Evolutionary conservation across 2,329 filamentous ascomycete species (phyloP).

Genomic region (Penicillium concentricum): DNA sequence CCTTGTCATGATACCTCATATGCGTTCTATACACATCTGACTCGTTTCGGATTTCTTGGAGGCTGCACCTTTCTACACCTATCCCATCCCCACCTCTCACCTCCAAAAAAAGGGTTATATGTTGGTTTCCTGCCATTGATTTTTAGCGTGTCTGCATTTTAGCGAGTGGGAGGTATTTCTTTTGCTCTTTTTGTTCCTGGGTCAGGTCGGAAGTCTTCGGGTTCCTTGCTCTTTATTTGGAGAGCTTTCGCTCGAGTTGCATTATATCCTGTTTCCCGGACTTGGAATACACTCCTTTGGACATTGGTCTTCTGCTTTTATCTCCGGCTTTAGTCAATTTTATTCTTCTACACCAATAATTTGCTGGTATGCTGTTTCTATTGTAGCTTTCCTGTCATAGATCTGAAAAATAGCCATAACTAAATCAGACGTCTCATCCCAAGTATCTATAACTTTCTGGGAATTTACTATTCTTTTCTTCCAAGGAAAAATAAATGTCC

Average conservation of each 20-base stretch:
- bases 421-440: not conserved
- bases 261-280: conserved; percentile 4
- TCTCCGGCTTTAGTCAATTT: not conserved
- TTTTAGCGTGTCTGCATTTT: conserved; percentile 9
- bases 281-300: not conserved
- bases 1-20: not conserved
- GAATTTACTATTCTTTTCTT: not conserved
- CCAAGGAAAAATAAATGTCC: not conserved
- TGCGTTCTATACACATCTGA: not conserved
- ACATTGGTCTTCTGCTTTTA: not conserved
- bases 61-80: not conserved
- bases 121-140: not conserved
- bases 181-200: not conserved
- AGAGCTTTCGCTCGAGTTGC: not conserved
- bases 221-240: not conserved
- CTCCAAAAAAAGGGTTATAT: not conserved
- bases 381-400: not conserved
- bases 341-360: not conserved
- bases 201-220: not conserved
- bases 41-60: not conserved
- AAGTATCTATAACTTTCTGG: not conserved
- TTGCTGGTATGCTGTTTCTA: not conserved
- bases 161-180: conserved; percentile 1
- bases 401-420: not conserved
- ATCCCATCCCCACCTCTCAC: not conserved